Conservation (phyloP, 768 basidiomycete genomes). For the Omphalotus guepiniiformis region DNA sequence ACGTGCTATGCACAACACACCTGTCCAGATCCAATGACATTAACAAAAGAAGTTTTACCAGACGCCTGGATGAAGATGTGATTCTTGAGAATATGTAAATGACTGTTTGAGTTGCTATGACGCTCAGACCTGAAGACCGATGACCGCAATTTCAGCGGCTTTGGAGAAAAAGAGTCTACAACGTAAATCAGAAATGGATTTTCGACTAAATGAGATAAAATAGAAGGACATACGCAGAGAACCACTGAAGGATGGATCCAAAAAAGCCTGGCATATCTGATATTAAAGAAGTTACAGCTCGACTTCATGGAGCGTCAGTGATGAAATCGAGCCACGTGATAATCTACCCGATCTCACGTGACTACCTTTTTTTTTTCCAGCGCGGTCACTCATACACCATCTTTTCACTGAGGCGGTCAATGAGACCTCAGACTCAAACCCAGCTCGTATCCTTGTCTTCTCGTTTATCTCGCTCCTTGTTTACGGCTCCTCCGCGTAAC, state of each 20-base stretch:
- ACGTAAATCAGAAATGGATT: neutral
- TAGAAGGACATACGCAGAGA: constrained; percentile 37
- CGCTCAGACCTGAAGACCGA: constrained; percentile 57
- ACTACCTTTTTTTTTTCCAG: too few species aligned
- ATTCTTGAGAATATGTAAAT: constrained; percentile 2
- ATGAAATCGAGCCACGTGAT: too few species aligned
- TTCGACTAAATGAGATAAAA: neutral
- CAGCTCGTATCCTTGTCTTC: too few species aligned
- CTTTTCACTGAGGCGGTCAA: too few species aligned
- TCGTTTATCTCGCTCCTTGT: too few species aligned
- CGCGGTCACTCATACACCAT: too few species aligned
- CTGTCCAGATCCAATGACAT: constrained; percentile 85
- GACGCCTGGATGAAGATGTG: constrained; percentile 56
- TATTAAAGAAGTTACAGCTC: too few species aligned
- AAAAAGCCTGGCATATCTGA: constrained; percentile 33
- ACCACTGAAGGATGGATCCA: constrained; percentile 53
- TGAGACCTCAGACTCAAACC: too few species aligned
- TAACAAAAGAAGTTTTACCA: constrained; percentile 93
- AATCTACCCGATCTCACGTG: too few species aligned
- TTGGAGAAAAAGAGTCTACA: constrained; percentile 61
- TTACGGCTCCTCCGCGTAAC: too few species aligned
- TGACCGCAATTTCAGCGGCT: constrained; percentile 64
- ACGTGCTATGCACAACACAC: constrained; percentile 29
- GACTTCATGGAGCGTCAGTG: too few species aligned
- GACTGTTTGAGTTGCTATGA: neutral